Base-by-base conservation (phyloP, 768 basidiomycete species). In the Kwoniella dejecticola region DNA sequence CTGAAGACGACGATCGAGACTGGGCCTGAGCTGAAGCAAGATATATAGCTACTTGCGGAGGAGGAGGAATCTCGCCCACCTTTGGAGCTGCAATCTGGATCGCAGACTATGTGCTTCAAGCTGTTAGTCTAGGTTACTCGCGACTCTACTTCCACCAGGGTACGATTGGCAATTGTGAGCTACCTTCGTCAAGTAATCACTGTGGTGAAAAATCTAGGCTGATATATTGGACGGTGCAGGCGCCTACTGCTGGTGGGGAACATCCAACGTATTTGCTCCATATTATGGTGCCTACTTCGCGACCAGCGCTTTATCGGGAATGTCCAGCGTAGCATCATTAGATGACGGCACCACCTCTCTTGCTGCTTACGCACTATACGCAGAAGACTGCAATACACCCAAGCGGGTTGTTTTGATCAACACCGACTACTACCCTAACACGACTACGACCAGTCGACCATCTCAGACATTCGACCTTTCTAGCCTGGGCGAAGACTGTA, bases 81-180 rank as follows among this genome's bases (percentile, higher is more conserved):
- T 81, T 80, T 53, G 81, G 80, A 6, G 80, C 81, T 0, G 80
- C 75, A 12, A 69, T 82, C 5, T 82, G 81, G 81, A 79, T 82
- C 45, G 72, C 81, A 15, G 80, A 82, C 63, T 82, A 81, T 50
- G 77, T 79, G 21, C 69, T 82, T 8, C 80, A 81, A 46, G 80
- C 75, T 52, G 79, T 79, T 15, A 56, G 80, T 41, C 77, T 77
- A 46, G 80, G 80, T 8, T 71, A 76, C 6, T 79, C 80, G 31
- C 65, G 81, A 29, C 68, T 80, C 23, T 81, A 81, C 64, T 82
- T 81, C 68, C 81, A 82, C 58, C 80, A 82, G 61, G 81, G 81
- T 7, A 82, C 79, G 4, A 80, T 81, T 52, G 77, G 78, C 21
- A 77, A 81, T 64, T 81, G 48, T 49, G 26, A 49, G 30, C 17